Evolutionary conservation across 352 stramenopile species (phyloP).

Genomic region (Phytophthora quininea): DNA sequence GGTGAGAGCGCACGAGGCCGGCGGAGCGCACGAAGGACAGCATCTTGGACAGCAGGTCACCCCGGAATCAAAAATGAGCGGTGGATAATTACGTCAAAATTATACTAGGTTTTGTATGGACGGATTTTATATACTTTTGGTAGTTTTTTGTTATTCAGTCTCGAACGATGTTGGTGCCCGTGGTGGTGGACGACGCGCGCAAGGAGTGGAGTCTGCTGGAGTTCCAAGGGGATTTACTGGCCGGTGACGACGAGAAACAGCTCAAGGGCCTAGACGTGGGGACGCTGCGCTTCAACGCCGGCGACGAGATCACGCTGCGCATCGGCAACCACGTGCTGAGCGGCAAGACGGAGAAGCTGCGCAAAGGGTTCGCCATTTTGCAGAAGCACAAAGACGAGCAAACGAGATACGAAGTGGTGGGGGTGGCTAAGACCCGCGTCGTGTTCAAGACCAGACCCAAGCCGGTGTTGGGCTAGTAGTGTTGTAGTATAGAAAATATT

Average conservation of each 20-base stretch:
- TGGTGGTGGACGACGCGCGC: constrained; percentile 62
- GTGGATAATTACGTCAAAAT: background rate
- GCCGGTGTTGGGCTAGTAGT: constrained; percentile 55
- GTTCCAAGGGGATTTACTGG: constrained; percentile 80
- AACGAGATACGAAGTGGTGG: constrained; percentile 79
- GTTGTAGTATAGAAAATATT: too few relatives aligned
- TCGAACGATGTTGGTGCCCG: constrained; percentile 60
- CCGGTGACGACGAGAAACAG: constrained; percentile 20
- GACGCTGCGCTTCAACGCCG: constrained; percentile 62
- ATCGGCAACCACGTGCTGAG: constrained; percentile 86
- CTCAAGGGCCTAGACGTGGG: constrained; percentile 64
- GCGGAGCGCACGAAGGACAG: constrained; percentile 70
- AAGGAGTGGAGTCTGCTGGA: constrained; percentile 87
- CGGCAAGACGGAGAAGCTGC: constrained; percentile 71
- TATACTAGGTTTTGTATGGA: too few relatives aligned
- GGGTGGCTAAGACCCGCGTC: constrained; percentile 77
- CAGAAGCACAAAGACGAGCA: constrained; percentile 41
- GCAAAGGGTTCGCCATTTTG: constrained; percentile 81
- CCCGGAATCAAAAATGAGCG: constrained; percentile 37
- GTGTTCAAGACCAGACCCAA: constrained; percentile 82
- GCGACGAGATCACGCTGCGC: constrained; percentile 71
- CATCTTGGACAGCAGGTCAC: constrained; percentile 38
- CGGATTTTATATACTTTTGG: background rate
- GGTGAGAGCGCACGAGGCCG: constrained; percentile 44
- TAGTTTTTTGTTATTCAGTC: background rate